A percentile compares a stretch with the other conserved stretches of the same genome.
These are phyloP conservation scores for Tympanopsis confertula DNA, from an alignment of 2,329 filamentous ascomycete genomes.

Conservation along the genomic window DNA sequence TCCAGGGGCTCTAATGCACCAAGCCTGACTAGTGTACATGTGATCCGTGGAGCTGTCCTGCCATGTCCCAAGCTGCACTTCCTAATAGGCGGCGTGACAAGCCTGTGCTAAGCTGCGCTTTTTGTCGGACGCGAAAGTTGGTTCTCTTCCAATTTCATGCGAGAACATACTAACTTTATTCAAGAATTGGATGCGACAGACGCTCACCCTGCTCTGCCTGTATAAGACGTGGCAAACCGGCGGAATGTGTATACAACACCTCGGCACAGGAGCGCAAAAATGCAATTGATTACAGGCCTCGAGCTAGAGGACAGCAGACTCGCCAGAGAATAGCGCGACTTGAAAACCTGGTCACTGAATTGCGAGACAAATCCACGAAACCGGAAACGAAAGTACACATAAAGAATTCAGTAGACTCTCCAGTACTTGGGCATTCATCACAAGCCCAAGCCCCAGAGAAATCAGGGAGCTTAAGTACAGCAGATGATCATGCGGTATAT, in stretches of 20 bases:
- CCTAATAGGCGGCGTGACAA: conserved; percentile 2
- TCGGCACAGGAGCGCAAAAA: conserved; percentile 3
- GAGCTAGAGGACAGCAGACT: conserved; percentile 1
- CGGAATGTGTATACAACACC: conserved; percentile 3
- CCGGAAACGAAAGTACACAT: too few relatives aligned
- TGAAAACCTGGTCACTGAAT: conserved; percentile 3
- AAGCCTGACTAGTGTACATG: too few relatives aligned
- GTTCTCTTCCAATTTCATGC: background rate
- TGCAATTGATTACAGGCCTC: conserved; percentile 4
- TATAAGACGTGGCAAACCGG: conserved; percentile 1
- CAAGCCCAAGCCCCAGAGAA: too few relatives aligned
- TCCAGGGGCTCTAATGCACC: too few relatives aligned
- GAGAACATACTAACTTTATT: background rate
- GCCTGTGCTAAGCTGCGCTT: conserved; percentile 3
- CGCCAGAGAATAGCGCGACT: conserved; percentile 4
- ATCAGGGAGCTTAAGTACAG: conserved; percentile 3
- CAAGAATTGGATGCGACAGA: conserved; percentile 3
- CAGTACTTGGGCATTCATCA: too few relatives aligned
- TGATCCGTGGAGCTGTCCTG: too few relatives aligned
- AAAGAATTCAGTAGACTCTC: too few relatives aligned
- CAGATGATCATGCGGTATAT: conserved; percentile 3
- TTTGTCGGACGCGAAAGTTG: conserved; percentile 4
- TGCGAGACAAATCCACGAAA: conserved; percentile 2
- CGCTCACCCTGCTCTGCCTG: conserved; percentile 2
- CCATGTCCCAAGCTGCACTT: too few relatives aligned